phyloP scores from a whole-genome alignment of 208 protist species.

The Leishmania lainsoni region DNA sequence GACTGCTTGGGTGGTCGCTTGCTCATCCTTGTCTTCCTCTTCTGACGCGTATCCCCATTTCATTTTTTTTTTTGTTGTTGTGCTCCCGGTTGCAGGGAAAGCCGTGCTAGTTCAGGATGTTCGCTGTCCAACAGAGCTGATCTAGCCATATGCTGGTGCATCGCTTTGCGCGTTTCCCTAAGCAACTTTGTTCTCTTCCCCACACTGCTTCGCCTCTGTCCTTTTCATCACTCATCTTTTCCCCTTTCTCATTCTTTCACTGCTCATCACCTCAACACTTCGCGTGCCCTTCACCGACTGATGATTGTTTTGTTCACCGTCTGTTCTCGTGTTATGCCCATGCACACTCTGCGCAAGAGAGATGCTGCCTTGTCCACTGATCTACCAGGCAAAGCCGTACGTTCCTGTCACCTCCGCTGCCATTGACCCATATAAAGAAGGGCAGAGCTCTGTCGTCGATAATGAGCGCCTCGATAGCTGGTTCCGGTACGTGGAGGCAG shows the following conservation, averaged over 20 bases:
- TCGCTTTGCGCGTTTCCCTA: not conserved
- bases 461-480: conserved; percentile 52
- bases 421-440: conserved; percentile 74
- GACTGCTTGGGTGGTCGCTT: not conserved
- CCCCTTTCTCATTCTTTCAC: not conserved
- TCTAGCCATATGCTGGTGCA: not conserved
- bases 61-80: not conserved
- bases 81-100: not conserved
- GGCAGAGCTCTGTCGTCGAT: conserved; percentile 38
- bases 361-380: conserved; percentile 20
- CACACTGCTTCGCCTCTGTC: not conserved
- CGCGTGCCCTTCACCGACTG: not conserved
- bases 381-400: conserved; percentile 33
- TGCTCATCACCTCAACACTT: not conserved
- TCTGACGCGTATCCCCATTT: not conserved
- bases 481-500: conserved; percentile 60
- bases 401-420: conserved; percentile 48
- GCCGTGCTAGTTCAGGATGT: not conserved
- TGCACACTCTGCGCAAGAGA: not conserved
- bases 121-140: not conserved
- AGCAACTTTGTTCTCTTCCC: not conserved
- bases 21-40: conserved; percentile 2
- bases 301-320: not conserved
- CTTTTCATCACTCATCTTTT: not conserved
- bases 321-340: not conserved